These are phyloP conservation scores for Piper longum DNA, from an alignment of 164 flowering plant genomes.

Conservation along the genomic window DNA sequence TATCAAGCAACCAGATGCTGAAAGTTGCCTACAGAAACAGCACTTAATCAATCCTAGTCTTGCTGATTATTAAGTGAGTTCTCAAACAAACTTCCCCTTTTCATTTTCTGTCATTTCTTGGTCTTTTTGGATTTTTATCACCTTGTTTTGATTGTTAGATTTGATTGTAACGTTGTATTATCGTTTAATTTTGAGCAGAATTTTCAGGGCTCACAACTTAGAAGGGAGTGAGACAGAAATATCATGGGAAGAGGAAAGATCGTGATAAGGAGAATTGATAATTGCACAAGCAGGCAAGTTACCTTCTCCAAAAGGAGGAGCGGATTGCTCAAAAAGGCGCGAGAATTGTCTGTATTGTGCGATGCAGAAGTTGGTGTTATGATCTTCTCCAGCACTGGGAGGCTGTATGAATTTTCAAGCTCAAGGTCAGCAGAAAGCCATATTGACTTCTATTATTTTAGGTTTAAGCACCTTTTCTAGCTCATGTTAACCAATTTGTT, in stretches of 20 bases:
- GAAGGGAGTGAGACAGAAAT: background rate
- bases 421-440: slow-evolving; percentile 26
- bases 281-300: slow-evolving; percentile 66
- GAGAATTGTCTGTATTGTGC: slow-evolving; percentile 60
- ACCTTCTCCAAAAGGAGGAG: slow-evolving; percentile 70
- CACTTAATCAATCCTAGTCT: background rate
- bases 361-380: slow-evolving; percentile 74
- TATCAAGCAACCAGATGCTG: background rate
- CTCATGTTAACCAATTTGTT: no score
- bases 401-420: slow-evolving; percentile 59
- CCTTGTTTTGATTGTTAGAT: background rate
- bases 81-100: background rate
- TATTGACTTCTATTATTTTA: no score
- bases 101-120: background rate
- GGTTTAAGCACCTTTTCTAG: no score
- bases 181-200: background rate
- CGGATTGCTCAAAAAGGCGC: slow-evolving; percentile 67
- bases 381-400: slow-evolving; percentile 64
- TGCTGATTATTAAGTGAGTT: background rate
- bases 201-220: background rate
- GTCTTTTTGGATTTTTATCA: background rate
- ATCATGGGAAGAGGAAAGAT: slow-evolving; percentile 80
- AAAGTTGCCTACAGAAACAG: background rate
- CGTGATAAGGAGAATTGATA: slow-evolving; percentile 56
- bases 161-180: background rate